These are phyloP conservation scores for Aspergillus spinulosporus DNA, from an alignment of 2,329 filamentous ascomycete genomes.

Conservation along the genomic window DNA sequence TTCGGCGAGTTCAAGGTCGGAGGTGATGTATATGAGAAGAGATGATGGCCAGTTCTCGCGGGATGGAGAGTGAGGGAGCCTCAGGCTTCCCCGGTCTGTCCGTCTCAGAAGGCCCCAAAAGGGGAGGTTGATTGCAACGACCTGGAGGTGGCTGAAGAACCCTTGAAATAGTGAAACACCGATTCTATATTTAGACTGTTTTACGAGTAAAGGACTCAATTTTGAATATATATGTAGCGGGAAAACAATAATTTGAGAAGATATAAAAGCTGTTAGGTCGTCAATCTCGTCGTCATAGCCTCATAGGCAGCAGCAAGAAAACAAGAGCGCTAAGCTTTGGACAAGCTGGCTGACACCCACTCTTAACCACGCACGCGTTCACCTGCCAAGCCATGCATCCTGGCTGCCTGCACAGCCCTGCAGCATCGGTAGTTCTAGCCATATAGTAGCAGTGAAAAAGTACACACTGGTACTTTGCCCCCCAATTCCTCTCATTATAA, in stretches of 20 bases:
- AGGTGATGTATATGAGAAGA: too few species aligned
- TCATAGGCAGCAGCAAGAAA: constrained; percentile 1
- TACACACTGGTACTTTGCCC: background rate
- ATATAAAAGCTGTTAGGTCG: background rate
- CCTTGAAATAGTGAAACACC: background rate
- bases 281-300: too few species aligned
- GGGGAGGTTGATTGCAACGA: too few species aligned
- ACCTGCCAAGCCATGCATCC: constrained; percentile 2
- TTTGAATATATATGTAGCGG: background rate
- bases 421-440: background rate
- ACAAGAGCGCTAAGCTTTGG: constrained; percentile 22
- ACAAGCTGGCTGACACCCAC: constrained; percentile 12
- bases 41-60: too few species aligned
- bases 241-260: background rate
- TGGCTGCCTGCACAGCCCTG: background rate
- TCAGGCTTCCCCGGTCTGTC: too few species aligned
- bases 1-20: too few species aligned
- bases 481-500: background rate
- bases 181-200: constrained; percentile 4
- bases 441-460: background rate
- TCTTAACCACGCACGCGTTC: background rate
- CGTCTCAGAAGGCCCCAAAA: too few species aligned
- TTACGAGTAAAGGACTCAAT: background rate
- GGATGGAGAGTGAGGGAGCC: too few species aligned
- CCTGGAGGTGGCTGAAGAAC: background rate